These are phyloP conservation scores for Cercospora zeina DNA, from an alignment of 2,329 filamentous ascomycete species.

Conservation along the genomic window DNA sequence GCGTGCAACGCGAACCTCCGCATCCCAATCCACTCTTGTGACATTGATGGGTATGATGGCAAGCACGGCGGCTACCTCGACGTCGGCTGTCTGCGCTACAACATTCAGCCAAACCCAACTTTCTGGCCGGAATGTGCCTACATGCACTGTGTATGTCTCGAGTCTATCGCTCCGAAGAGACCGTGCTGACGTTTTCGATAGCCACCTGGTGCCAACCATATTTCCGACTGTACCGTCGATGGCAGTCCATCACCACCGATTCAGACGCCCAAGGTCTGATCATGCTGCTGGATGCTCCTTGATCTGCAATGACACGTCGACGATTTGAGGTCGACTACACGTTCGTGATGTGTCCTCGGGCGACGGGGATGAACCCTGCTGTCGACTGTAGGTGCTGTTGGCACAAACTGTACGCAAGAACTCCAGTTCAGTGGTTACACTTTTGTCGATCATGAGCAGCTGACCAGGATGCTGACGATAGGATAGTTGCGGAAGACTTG, in stretches of 20 bases:
- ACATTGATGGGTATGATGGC: conserved; percentile 12
- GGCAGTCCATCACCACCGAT: not conserved
- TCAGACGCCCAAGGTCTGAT: not conserved
- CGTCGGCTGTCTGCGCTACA: conserved; percentile 22
- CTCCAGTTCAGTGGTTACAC: not conserved
- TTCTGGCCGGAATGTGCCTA: conserved; percentile 21
- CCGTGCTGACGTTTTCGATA: not conserved
- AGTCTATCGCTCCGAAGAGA: not conserved
- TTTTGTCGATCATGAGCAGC: conserved; percentile 1
- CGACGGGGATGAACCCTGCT: conserved; percentile 3
- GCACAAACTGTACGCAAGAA: conserved; percentile 3
- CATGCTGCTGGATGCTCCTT: not conserved
- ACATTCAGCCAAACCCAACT: conserved; percentile 18
- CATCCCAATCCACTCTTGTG: conserved; percentile 16
- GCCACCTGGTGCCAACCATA: not conserved
- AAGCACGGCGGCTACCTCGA: conserved; percentile 22
- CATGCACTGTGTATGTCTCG: conserved; percentile 1
- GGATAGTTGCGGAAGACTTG: not conserved
- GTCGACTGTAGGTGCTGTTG: not conserved
- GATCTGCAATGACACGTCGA: conserved; percentile 1
- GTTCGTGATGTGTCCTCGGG: conserved; percentile 1
- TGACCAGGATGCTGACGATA: conserved; percentile 7
- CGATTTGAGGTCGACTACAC: not conserved
- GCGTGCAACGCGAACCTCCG: conserved; percentile 12
- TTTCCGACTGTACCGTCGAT: not conserved